Evolutionary conservation across 305 asterid species (phyloP).

Genomic region (Fraxinus ornus): DNA sequence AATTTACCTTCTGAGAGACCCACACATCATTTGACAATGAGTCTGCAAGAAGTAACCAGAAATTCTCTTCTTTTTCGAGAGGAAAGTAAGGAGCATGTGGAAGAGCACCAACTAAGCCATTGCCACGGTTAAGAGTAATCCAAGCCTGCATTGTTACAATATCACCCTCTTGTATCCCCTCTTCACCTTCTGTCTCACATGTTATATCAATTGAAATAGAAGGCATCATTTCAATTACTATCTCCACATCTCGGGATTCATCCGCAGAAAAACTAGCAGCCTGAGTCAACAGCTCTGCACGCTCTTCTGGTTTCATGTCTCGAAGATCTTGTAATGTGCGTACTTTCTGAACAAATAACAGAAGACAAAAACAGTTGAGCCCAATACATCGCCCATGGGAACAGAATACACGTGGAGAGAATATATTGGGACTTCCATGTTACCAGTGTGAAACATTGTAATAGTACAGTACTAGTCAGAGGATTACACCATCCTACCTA

Average conservation of each 20-base stretch:
- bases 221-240: constrained; percentile 94
- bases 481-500: neutral
- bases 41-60: constrained; percentile 89
- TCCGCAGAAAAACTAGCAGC: constrained; percentile 67
- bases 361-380: constrained; percentile 11
- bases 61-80: constrained; percentile 78
- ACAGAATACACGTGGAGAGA: neutral
- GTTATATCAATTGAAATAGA: constrained; percentile 73
- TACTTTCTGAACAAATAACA: constrained; percentile 56
- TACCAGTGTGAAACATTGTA: neutral
- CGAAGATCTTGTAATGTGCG: constrained; percentile 84
- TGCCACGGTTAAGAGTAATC: constrained; percentile 74
- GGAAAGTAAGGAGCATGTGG: constrained; percentile 95
- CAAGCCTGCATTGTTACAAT: constrained; percentile 93
- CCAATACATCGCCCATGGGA: neutral
- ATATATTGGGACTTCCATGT: neutral
- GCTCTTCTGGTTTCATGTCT: constrained; percentile 74
- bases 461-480: neutral
- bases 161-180: constrained; percentile 96
- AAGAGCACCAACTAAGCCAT: constrained; percentile 67
- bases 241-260: constrained; percentile 82
- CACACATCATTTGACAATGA: constrained; percentile 77
- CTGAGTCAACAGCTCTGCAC: constrained; percentile 75
- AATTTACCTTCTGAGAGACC: constrained; percentile 90
- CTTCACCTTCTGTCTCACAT: constrained; percentile 98